A percentile compares a stretch with the other conserved stretches of the same genome.
These are phyloP conservation scores for Colletotrichum musicola DNA, from an alignment of 2,329 filamentous ascomycete genomes.

Conservation along the genomic window DNA sequence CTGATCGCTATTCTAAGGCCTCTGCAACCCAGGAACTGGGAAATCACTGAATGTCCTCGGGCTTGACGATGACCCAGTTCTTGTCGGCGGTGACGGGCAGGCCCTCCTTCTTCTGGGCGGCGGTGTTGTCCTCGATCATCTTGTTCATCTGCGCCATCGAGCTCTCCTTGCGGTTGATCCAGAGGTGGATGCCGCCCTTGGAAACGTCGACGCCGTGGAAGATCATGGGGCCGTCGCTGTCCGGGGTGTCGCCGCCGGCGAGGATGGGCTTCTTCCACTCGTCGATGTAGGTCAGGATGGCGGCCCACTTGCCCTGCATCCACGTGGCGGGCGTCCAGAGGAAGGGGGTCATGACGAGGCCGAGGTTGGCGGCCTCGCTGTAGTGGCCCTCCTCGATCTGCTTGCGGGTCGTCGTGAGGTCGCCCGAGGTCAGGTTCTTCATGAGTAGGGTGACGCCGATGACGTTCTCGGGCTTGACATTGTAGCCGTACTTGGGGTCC, in stretches of 20 bases:
- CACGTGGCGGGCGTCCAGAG: constrained; percentile 59
- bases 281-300: constrained; percentile 57
- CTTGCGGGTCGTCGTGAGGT: constrained; percentile 52
- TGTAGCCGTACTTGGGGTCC: constrained; percentile 59
- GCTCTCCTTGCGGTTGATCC: constrained; percentile 54
- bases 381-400: constrained; percentile 55
- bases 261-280: constrained; percentile 58
- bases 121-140: constrained; percentile 52
- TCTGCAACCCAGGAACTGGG: no score
- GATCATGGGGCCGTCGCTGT: constrained; percentile 58
- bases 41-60: constrained; percentile 52
- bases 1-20: not conserved
- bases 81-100: constrained; percentile 56
- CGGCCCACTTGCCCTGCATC: constrained; percentile 59
- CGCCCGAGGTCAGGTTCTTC: constrained; percentile 45
- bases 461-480: constrained; percentile 57
- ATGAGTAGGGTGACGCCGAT: constrained; percentile 57
- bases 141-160: constrained; percentile 50
- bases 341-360: constrained; percentile 54
- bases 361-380: constrained; percentile 51
- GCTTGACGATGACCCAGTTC: constrained; percentile 59
- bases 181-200: constrained; percentile 56
- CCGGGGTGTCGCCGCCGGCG: constrained; percentile 57
- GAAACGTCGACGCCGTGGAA: constrained; percentile 58
- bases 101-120: constrained; percentile 50